A percentile compares a stretch with the other conserved stretches of the same genome.
phyloP scores from a whole-genome alignment of 2,329 filamentous ascomycete species.

The Plenodomus lindquistii region DNA sequence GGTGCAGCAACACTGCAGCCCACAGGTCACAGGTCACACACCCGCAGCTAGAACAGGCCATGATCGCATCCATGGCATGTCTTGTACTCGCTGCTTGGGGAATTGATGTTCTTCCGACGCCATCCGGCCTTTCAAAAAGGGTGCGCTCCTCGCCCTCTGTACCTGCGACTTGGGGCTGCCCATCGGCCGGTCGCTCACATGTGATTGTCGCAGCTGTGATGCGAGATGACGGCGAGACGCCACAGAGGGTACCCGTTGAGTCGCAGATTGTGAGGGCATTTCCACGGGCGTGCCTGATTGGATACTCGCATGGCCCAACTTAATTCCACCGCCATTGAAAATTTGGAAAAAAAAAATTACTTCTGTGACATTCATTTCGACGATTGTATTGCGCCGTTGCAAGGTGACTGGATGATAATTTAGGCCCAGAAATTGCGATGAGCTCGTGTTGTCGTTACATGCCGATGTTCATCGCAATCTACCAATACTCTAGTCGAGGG shows the following conservation, averaged over 20 bases:
- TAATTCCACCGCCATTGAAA: neutral
- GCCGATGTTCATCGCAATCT: constrained; percentile 10
- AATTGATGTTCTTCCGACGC: neutral
- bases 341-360: neutral
- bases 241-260: too few species aligned
- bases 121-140: neutral
- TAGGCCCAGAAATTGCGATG: constrained; percentile 9
- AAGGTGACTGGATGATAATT: neutral
- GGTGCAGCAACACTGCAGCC: neutral
- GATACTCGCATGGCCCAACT: neutral
- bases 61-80: neutral
- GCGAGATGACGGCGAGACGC: too few species aligned
- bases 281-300: neutral
- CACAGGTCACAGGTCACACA: neutral
- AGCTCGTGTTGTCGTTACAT: neutral
- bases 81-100: neutral
- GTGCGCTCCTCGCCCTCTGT: too few species aligned
- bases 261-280: neutral
- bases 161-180: neutral
- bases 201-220: neutral
- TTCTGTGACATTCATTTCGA: constrained; percentile 4
- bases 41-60: neutral
- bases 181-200: neutral
- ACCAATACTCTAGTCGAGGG: neutral
- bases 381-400: neutral